Percentiles rank a stretch among this genome's conserved stretches.
Conservation (phyloP, 495 filamentous ascomycete genomes). For the Aspergillus biplanus region DNA sequence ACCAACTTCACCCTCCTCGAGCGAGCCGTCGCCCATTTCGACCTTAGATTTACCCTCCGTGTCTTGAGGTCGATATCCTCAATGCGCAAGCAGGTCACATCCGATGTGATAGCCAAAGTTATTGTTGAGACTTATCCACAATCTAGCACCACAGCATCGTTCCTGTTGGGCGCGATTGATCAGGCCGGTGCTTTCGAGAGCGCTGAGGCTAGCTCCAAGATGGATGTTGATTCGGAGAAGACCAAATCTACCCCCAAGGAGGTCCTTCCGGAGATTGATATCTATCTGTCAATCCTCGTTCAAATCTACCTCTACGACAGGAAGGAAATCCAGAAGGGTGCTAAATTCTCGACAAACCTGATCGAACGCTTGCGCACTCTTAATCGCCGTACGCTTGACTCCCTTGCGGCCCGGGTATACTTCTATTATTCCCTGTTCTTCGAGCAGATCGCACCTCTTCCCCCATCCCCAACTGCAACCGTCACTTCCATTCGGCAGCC, state of each 20-base stretch:
- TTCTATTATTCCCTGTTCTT: conserved; percentile 96
- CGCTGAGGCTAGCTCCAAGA: conserved; percentile 58
- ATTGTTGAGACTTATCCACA: conserved; percentile 78
- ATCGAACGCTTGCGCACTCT: conserved; percentile 82
- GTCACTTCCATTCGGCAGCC: conserved; percentile 84
- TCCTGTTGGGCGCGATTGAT: conserved; percentile 69
- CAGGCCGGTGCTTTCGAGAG: conserved; percentile 64
- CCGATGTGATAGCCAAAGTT: conserved; percentile 77
- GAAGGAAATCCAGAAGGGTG: conserved; percentile 75
- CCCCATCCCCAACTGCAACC: conserved; percentile 82
- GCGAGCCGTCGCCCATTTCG: conserved; percentile 89
- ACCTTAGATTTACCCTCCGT: conserved; percentile 90
- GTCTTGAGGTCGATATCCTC: conserved; percentile 94
- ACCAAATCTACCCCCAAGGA: conserved; percentile 59
- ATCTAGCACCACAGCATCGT: conserved; percentile 66
- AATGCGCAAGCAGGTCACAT: conserved; percentile 85
- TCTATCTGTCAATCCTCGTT: conserved; percentile 85
- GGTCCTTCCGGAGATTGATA: conserved; percentile 84
- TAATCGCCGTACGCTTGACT: conserved; percentile 93
- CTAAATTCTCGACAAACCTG: conserved; percentile 78
- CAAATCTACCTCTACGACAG: conserved; percentile 90
- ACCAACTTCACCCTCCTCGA: conserved; percentile 89
- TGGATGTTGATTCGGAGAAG: conserved; percentile 76
- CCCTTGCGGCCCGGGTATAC: conserved; percentile 92
- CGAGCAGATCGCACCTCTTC: conserved; percentile 82